Evolutionary conservation across 345 rosid genomes (phyloP), one percentile per base, ranked within the genome.

Genomic region (Citrus unshiu): DNA sequence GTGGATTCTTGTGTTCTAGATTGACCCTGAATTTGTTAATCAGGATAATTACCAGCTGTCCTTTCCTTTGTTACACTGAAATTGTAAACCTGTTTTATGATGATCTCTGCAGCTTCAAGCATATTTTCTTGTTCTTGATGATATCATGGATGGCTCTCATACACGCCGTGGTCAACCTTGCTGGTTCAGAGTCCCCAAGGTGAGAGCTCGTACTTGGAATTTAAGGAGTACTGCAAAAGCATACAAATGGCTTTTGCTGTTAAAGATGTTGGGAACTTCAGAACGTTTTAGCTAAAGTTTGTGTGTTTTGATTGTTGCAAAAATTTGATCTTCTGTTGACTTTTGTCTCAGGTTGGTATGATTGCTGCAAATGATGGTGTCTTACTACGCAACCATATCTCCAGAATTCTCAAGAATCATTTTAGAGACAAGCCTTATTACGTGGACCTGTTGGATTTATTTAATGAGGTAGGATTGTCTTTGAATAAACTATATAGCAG

Each of bases 391-490:
- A 89, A 91, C 78, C 94, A 89, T 82, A 82, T 91, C 82, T 84
- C 87, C 67, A 87, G 94, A 84, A 91, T 91, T 75, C 87, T 89
- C 64, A 86, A 82, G 72, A 91, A 88, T 37, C 88, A 91, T 76
- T 91, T 91, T 77, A 74, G 86, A 54, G 88, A 68, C 6, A 89
- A 83, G 85, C 78, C 90, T 78, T 91, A 79, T 84, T 89, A 89
- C 69, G 89, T 88, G 30, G 90, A 91, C 84, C 89, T 91, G 56
- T 78, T 91, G 74, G 94, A 91, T 80, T 78, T 91, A 80, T 91
- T 91, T 76, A 88, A 86, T 43, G 94, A 91, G 92, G 92, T 89
- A 80, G 30, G 27, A 22, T 67, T 67, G 56, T 67, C 56, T 76
- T 54, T 16, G 62, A 43, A 67, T 67, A 9, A 8, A 56, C 19